Conservation (phyloP, 2,329 filamentous ascomycete species). For the Colletotrichum sojae region DNA sequence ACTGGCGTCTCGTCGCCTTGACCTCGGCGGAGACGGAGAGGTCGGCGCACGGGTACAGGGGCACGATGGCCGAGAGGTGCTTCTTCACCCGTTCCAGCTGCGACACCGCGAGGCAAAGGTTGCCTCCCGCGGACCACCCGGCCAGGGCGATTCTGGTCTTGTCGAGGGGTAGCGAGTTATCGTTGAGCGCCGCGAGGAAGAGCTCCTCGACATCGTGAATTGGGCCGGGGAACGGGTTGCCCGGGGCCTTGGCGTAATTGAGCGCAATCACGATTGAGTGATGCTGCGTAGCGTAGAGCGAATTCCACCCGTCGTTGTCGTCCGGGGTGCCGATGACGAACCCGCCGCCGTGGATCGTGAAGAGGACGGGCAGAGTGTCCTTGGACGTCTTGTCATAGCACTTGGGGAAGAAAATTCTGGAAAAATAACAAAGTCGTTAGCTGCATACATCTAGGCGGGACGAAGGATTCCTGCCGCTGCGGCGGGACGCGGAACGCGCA, state of each 20-base stretch:
- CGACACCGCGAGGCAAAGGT: constrained; percentile 58
- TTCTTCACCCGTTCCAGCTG: constrained; percentile 55
- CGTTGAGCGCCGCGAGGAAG: constrained; percentile 56
- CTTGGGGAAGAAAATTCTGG: constrained; percentile 57
- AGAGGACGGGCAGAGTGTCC: constrained; percentile 56
- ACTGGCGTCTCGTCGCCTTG: constrained; percentile 45
- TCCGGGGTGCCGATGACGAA: constrained; percentile 59
- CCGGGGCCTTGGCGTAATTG: constrained; percentile 63
- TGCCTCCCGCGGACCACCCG: constrained; percentile 67
- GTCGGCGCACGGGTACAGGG: constrained; percentile 59
- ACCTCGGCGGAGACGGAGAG: constrained; percentile 46
- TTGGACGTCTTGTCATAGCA: constrained; percentile 49
- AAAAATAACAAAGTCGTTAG: neutral
- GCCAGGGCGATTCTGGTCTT: constrained; percentile 54
- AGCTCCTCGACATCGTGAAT: constrained; percentile 62
- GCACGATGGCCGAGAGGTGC: constrained; percentile 51
- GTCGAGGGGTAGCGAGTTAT: constrained; percentile 62
- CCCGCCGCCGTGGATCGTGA: constrained; percentile 67
- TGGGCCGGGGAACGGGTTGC: constrained; percentile 58
- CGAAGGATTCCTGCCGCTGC: neutral
- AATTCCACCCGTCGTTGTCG: constrained; percentile 63
- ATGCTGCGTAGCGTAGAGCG: constrained; percentile 55
- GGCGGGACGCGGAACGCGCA: neutral
- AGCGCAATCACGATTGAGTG: constrained; percentile 61
- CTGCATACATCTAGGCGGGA: neutral